Percentiles rank a stretch among this genome's conserved stretches.
These are phyloP conservation scores for Solanum chmielewskii DNA, from an alignment of 257 asterid genomes.

Conservation along the genomic window DNA sequence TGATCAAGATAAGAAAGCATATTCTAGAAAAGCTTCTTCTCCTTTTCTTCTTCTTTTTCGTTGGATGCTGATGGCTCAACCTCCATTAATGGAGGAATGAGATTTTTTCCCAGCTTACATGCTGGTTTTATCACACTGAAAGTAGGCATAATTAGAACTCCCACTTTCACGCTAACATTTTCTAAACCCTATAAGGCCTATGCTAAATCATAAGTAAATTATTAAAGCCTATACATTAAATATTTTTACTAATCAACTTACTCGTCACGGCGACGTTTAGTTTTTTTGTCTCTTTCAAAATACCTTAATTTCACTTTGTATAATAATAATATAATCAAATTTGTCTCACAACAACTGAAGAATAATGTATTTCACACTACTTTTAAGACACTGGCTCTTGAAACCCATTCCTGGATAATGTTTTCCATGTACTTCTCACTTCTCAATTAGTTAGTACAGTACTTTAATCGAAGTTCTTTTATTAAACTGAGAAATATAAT, in stretches of 20 bases:
- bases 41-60: no score
- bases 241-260: conserved; percentile 3
- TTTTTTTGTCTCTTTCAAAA: conserved; percentile 8
- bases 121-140: no score
- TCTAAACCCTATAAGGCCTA: neutral
- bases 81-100: no score
- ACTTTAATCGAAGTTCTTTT: neutral
- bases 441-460: neutral
- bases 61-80: no score
- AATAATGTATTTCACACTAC: neutral
- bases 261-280: conserved; percentile 31
- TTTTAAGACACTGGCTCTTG: neutral
- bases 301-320: neutral
- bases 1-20: no score
- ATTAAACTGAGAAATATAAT: neutral
- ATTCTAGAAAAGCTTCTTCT: no score
- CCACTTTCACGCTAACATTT: neutral
- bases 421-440: neutral
- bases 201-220: neutral
- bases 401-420: neutral
- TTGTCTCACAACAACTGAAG: neutral
- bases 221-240: neutral
- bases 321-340: neutral
- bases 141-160: neutral
- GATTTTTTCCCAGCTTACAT: no score